These are phyloP conservation scores for Aschersonia sp. DNA, from an alignment of 2,329 filamentous ascomycete species.

Conservation along the genomic window DNA sequence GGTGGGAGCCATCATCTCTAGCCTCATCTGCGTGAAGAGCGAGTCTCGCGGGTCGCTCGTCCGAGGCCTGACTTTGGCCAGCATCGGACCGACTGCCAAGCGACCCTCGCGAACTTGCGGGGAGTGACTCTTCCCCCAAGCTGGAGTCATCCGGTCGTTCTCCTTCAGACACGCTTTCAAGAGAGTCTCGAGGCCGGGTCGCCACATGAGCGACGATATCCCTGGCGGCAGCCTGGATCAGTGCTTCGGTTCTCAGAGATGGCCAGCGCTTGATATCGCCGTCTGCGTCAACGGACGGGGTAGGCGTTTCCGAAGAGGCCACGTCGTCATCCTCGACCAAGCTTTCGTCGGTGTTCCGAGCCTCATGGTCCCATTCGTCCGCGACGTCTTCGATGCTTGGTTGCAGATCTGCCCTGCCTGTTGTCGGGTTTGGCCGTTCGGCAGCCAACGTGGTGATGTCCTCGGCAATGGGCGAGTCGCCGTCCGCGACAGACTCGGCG, in stretches of 20 bases:
- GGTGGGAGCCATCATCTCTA: slow-evolving; percentile 33
- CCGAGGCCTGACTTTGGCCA: slow-evolving; percentile 6
- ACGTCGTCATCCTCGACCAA: not conserved
- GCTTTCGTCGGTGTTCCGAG: not conserved
- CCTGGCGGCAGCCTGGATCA: slow-evolving; percentile 37
- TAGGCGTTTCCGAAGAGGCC: not conserved
- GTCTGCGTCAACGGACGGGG: slow-evolving; percentile 3
- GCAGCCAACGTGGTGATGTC: not conserved
- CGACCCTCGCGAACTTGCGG: slow-evolving; percentile 8
- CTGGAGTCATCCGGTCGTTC: slow-evolving; percentile 9
- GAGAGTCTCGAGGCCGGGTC: slow-evolving; percentile 12
- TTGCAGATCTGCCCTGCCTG: not conserved
- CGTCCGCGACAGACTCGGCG: slow-evolving; percentile 1
- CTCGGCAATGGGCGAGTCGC: not conserved
- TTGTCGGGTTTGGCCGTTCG: not conserved
- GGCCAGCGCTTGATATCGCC: slow-evolving; percentile 18
- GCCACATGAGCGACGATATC: slow-evolving; percentile 28
- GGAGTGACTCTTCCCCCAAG: slow-evolving; percentile 12
- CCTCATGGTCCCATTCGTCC: slow-evolving; percentile 1
- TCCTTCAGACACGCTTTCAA: slow-evolving; percentile 6
- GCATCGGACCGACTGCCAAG: slow-evolving; percentile 10
- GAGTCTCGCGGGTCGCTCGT: slow-evolving; percentile 7
- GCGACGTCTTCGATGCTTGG: not conserved
- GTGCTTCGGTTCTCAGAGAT: slow-evolving; percentile 31
- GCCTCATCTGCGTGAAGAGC: slow-evolving; percentile 10